These are phyloP conservation scores for Starmerella stellata DNA, from an alignment of 805 yeast genomes.

Conservation along the genomic window DNA sequence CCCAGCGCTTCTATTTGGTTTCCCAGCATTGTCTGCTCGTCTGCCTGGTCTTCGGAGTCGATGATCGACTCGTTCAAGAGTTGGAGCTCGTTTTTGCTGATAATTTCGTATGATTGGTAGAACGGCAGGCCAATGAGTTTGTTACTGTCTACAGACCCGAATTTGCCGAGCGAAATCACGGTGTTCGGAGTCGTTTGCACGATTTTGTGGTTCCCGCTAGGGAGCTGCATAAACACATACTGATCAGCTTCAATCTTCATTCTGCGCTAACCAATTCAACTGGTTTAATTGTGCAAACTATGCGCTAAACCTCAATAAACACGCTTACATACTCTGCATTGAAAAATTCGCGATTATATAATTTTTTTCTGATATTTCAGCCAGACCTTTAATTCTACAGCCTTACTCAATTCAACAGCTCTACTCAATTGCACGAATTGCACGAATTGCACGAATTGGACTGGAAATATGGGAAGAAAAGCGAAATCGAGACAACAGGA, in stretches of 20 bases:
- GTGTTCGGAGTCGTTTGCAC: conserved; percentile 47
- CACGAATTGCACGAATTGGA: no score
- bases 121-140: conserved; percentile 62
- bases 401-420: no score
- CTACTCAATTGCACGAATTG: no score
- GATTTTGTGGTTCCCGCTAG: conserved; percentile 62
- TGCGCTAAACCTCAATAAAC: no score
- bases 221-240: conserved; percentile 51
- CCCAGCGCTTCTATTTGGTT: conserved; percentile 47
- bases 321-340: no score
- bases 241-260: conserved; percentile 29
- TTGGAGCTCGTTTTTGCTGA: conserved; percentile 29
- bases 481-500: conserved; percentile 82
- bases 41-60: conserved; percentile 16
- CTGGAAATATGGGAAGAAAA: conserved; percentile 89
- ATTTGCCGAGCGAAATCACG: conserved; percentile 64
- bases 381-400: no score
- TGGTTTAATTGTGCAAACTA: no score
- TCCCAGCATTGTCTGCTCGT: conserved; percentile 46
- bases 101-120: conserved; percentile 79
- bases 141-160: conserved; percentile 65
- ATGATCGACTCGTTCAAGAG: conserved; percentile 16
- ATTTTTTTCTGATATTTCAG: no score
- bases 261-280: neutral
- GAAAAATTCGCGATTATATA: no score